Base-by-base conservation (phyloP, 768 basidiomycete species). In the Pilatotrama ljubarskyi region DNA sequence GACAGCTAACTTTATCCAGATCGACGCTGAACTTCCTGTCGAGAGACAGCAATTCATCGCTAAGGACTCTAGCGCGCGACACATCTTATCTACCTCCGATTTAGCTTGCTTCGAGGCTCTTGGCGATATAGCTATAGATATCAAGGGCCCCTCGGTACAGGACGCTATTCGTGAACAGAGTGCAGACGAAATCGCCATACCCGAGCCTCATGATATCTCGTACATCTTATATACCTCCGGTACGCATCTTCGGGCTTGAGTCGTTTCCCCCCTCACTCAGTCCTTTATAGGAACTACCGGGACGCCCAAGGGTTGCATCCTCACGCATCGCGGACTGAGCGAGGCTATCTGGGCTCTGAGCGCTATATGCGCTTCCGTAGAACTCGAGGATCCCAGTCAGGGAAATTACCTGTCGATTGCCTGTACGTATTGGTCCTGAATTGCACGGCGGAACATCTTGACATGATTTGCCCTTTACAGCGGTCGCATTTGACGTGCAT, bases 401-500 rank as follows among this genome's bases (percentile, higher is more conserved):
- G 62, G 53, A 9, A 66, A 66, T n/a, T 62, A 63, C 32, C 51
- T 66, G 22, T 78, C 75, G 15, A 68, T 80, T 37, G 81, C 80
- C 38, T 82, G 79, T 82, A 50, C 63, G 75, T 72, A 29, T 36
- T 35, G 18, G 24, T 17, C 46, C 15, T 11, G 15, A 22, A 13
- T 55, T 38, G 26, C 11, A 37, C 8, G 15, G 8, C 24, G 36
- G 44, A 59, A 55, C 32, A 37, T 14, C 7, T 44, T 57, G 35
- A 56, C 32, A 17, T 20, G 42, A 25, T 15, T 48, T 13, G 22
- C 22, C n/a, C 10, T 11, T 38, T 36, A 10, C 59, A 82, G 82
- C 82, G 15, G 76, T 81, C 49, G 81, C 81, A 11, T 82, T 82
- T 62, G 81, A 82, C 55, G 81, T 82, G 0, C 81, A 82, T 66